These are phyloP conservation scores for Geranium brycei DNA, from an alignment of 345 rosid species.

Conservation along the genomic window DNA sequence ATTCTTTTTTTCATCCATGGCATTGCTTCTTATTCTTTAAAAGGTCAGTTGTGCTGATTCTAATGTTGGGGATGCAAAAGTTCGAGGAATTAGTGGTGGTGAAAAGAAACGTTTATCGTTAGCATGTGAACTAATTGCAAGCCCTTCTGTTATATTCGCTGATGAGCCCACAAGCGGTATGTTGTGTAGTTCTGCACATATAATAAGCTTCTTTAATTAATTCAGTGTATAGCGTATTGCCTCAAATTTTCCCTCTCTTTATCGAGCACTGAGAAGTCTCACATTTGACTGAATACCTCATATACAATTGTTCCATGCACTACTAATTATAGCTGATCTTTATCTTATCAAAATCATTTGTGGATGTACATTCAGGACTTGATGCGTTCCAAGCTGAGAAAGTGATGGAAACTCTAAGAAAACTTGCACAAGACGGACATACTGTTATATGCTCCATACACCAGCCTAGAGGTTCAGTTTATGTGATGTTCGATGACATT, in stretches of 20 bases:
- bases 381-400: constrained; percentile 96
- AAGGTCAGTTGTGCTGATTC: constrained; percentile 87
- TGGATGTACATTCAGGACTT: constrained; percentile 48
- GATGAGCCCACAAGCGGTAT: constrained; percentile 97
- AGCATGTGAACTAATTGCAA: constrained; percentile 94
- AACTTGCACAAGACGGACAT: constrained; percentile 86
- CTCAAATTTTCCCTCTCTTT: neutral
- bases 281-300: neutral
- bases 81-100: constrained; percentile 96
- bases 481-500: constrained; percentile 80
- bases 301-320: neutral
- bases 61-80: constrained; percentile 88
- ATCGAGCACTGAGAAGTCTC: neutral
- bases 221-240: neutral
- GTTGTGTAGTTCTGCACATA: constrained; percentile 7
- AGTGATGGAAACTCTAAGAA: constrained; percentile 89
- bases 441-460: constrained; percentile 96
- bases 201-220: constrained; percentile 2
- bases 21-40: constrained; percentile 21
- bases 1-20: constrained; percentile 8
- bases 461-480: constrained; percentile 93
- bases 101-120: constrained; percentile 82
- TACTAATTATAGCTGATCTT: too few species aligned
- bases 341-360: neutral
- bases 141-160: constrained; percentile 93